These are phyloP conservation scores for Amphichorda felina DNA, from an alignment of 2,329 filamentous ascomycete genomes.

Conservation along the genomic window DNA sequence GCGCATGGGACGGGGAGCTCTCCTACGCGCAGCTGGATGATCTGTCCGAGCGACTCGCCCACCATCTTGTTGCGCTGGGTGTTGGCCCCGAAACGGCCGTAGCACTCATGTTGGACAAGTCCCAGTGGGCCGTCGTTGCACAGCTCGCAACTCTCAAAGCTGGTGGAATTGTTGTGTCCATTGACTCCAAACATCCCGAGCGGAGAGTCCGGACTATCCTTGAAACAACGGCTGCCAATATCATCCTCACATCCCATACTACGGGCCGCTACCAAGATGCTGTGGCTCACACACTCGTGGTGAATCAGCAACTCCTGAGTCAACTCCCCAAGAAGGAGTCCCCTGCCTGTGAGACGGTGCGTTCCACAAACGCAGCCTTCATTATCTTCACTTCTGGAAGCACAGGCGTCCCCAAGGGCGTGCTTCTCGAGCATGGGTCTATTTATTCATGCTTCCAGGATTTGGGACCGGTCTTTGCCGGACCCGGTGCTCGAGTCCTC, in stretches of 20 bases:
- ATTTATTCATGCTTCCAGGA: constrained; percentile 37
- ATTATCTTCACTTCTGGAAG: constrained; percentile 84
- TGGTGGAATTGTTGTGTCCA: constrained; percentile 6
- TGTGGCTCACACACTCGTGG: constrained; percentile 7
- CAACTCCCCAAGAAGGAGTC: no score
- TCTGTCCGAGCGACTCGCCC: constrained; percentile 23
- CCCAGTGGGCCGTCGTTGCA: constrained; percentile 9
- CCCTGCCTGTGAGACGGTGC: no score
- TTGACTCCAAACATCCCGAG: no score
- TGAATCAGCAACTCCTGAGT: no score
- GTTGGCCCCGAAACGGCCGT: constrained; percentile 10
- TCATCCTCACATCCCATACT: constrained; percentile 15
- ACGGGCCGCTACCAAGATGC: constrained; percentile 16
- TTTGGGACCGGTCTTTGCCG: constrained; percentile 28
- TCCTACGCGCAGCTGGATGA: constrained; percentile 27
- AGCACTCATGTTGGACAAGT: constrained; percentile 11
- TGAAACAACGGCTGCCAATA: constrained; percentile 5
- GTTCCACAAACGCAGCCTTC: constrained; percentile 60
- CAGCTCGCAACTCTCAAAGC: constrained; percentile 13
- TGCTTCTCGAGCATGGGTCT: constrained; percentile 56
- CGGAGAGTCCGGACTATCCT: constrained; percentile 1
- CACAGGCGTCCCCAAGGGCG: constrained; percentile 73
- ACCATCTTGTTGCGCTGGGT: constrained; percentile 15
- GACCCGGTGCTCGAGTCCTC: constrained; percentile 5
- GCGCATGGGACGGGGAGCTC: constrained; percentile 30